Evolutionary conservation across 1,284 basidiomycete species (phyloP).

Genomic region (Thecaphora frezii): DNA sequence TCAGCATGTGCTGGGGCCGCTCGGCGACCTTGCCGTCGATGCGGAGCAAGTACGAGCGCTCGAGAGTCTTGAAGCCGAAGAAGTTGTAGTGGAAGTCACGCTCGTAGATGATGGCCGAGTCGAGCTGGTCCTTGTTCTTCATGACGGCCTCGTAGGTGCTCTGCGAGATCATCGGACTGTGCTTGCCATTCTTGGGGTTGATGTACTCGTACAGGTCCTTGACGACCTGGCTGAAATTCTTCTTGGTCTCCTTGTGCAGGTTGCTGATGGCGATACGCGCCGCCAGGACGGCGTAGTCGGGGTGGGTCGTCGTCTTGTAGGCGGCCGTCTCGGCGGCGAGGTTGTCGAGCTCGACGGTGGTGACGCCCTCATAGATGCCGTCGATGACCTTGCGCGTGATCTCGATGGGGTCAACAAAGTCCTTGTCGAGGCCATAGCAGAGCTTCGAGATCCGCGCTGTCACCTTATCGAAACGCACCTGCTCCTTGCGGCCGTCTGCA

Average conservation of each 20-base stretch:
- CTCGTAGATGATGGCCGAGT: conserved; percentile 95
- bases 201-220: conserved; percentile 90
- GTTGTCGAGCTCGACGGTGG: conserved; percentile 90
- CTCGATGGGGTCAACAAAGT: conserved; percentile 93
- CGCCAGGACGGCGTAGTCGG: conserved; percentile 96
- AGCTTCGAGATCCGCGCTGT: conserved; percentile 85
- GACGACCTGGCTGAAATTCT: conserved; percentile 89
- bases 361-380: conserved; percentile 93
- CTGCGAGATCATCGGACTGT: conserved; percentile 89
- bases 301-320: conserved; percentile 87
- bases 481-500: conserved; percentile 56
- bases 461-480: conserved; percentile 59
- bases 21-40: conserved; percentile 94
- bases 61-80: conserved; percentile 99
- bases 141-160: conserved; percentile 82
- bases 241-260: conserved; percentile 98
- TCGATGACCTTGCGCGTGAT: conserved; percentile 70
- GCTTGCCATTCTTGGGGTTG: conserved; percentile 83
- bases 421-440: conserved; percentile 91
- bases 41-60: conserved; percentile 93
- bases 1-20: conserved; percentile 97
- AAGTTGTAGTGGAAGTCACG: conserved; percentile 87
- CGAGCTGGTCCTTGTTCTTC: conserved; percentile 79
- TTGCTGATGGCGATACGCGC: conserved; percentile 98
- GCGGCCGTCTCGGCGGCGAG: conserved; percentile 87